These are phyloP conservation scores for Oryza officinalis DNA, from an alignment of 176 grass and related monocot genomes.

Conservation along the genomic window DNA sequence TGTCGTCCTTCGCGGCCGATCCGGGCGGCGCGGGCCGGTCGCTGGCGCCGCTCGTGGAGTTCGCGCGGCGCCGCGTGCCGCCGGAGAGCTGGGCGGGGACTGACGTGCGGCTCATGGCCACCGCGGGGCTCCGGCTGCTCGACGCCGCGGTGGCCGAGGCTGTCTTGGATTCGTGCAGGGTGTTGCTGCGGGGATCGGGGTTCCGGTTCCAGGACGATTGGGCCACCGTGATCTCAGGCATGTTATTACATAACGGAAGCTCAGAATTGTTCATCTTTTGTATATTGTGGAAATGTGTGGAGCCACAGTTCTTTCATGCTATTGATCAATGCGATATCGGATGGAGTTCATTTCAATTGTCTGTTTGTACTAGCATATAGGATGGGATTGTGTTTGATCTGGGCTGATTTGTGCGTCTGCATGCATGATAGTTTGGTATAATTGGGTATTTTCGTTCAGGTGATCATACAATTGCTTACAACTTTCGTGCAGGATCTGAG, in stretches of 20 bases:
- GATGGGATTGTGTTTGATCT: neutral
- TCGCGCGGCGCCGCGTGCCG: slow-evolving; percentile 52
- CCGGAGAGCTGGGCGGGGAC: slow-evolving; percentile 48
- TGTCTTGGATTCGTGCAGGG: slow-evolving; percentile 76
- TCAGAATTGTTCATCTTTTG: neutral
- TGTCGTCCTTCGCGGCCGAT: slow-evolving; percentile 61
- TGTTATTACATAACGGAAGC: neutral
- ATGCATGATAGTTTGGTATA: neutral
- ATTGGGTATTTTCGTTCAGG: neutral
- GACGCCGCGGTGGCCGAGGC: slow-evolving; percentile 41
- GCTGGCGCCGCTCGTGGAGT: slow-evolving; percentile 70
- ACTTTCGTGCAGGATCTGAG: slow-evolving; percentile 62
- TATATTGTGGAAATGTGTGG: neutral
- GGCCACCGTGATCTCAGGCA: slow-evolving; percentile 90
- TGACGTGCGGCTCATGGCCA: slow-evolving; percentile 89
- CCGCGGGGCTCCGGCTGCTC: slow-evolving; percentile 70
- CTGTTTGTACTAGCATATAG: slow-evolving; percentile 2
- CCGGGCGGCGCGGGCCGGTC: slow-evolving; percentile 59
- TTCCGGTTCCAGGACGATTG: slow-evolving; percentile 75
- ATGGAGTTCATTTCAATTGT: slow-evolving; percentile 15
- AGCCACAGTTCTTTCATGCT: neutral
- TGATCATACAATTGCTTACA: slow-evolving; percentile 24
- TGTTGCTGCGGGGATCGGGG: slow-evolving; percentile 56
- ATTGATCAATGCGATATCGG: neutral
- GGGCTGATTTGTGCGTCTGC: neutral